Evolutionary conservation across 306 rosid species (phyloP).

Genomic region (Cicer judaicum): DNA sequence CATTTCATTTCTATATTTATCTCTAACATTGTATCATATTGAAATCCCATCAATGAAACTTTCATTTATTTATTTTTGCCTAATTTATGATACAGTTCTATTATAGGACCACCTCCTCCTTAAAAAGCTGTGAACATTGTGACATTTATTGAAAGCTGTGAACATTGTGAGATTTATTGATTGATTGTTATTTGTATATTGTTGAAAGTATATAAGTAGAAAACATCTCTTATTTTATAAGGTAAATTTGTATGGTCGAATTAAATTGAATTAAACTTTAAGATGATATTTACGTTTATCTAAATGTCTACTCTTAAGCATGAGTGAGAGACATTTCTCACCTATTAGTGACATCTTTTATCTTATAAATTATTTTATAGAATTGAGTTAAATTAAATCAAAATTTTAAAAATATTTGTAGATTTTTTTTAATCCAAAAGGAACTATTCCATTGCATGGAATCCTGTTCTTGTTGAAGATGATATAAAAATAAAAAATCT

Average conservation of each 20-base stretch:
- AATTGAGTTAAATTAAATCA: too few species aligned
- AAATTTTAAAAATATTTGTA: too few species aligned
- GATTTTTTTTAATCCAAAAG: neutral
- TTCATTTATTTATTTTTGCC: neutral
- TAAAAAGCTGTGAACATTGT: slow-evolving; percentile 17
- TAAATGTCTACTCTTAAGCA: too few species aligned
- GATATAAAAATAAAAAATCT: neutral
- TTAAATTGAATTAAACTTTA: too few species aligned
- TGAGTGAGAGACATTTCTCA: too few species aligned
- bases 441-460: slow-evolving; percentile 30
- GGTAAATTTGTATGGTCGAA: too few species aligned
- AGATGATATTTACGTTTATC: too few species aligned
- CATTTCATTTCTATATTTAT: neutral
- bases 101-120: slow-evolving; percentile 38
- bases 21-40: neutral
- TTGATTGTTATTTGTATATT: neutral
- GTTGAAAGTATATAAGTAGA: too few species aligned
- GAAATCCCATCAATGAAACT: neutral
- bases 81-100: neutral
- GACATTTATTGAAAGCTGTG: neutral
- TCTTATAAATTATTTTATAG: too few species aligned
- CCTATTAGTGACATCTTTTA: too few species aligned
- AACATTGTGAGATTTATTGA: neutral
- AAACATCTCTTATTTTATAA: neutral
- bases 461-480: slow-evolving; percentile 25